Evolutionary conservation across 2,329 filamentous ascomycete species (phyloP).

Genomic region (Penicillium sp.): DNA sequence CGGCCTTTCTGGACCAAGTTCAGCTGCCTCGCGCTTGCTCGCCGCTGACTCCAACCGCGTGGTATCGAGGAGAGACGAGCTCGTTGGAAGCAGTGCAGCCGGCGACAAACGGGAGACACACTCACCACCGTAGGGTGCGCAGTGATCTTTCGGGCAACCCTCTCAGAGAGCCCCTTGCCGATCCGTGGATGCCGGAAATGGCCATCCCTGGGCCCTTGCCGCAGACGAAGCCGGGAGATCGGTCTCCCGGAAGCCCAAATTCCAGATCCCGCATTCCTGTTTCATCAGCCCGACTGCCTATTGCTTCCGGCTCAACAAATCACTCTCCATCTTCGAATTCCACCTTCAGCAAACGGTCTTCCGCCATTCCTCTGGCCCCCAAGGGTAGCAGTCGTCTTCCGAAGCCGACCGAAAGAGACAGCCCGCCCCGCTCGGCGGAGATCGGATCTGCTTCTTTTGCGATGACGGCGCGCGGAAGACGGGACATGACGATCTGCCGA

Average conservation of each 20-base stretch:
- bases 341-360: conserved; percentile 26
- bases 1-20: conserved; percentile 37
- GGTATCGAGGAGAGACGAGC: conserved; percentile 51
- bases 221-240: conserved; percentile 22
- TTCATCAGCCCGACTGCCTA: conserved; percentile 35
- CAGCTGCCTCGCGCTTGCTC: conserved; percentile 45
- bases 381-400: conserved; percentile 39
- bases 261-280: conserved; percentile 44
- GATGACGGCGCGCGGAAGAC: conserved; percentile 32
- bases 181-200: conserved; percentile 30
- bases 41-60: conserved; percentile 60
- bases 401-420: conserved; percentile 32
- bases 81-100: conserved; percentile 38
- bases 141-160: conserved; percentile 53
- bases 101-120: conserved; percentile 15
- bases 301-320: conserved; percentile 38
- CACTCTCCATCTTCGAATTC: conserved; percentile 35
- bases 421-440: conserved; percentile 22
- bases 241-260: conserved; percentile 26
- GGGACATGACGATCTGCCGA: conserved; percentile 27
- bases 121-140: conserved; percentile 34
- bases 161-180: conserved; percentile 22
- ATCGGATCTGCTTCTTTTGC: conserved; percentile 25
- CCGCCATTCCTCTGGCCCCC: conserved; percentile 30
- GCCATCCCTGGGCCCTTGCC: conserved; percentile 27